Conservation (phyloP, 2,329 filamentous ascomycete genomes). For the Lecanicillium sp. region DNA sequence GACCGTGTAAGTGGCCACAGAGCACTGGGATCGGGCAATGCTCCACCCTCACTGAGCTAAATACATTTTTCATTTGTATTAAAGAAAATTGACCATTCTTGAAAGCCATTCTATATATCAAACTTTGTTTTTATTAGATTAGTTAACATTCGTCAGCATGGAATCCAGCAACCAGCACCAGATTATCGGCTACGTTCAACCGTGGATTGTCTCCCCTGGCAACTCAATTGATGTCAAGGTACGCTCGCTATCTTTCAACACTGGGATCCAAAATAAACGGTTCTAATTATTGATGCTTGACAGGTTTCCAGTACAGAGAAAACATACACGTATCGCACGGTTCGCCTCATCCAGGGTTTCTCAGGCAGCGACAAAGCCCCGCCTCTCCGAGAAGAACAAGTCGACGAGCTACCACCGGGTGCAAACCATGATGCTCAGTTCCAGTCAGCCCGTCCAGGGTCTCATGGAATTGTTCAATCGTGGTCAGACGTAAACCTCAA, state of each 20-base stretch:
- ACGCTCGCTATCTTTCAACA: too few species aligned
- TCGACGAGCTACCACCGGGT: too few species aligned
- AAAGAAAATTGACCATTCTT: too few species aligned
- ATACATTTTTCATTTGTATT: too few species aligned
- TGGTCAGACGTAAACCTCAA: not conserved
- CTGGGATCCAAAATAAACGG: too few species aligned
- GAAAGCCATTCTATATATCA: too few species aligned
- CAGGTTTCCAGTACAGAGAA: constrained; percentile 11
- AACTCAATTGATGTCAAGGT: constrained; percentile 15
- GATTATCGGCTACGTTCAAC: constrained; percentile 15
- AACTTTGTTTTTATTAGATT: too few species aligned
- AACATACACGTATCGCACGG: constrained; percentile 8
- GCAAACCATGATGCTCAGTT: not conserved
- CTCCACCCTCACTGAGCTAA: too few species aligned
- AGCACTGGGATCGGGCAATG: too few species aligned
- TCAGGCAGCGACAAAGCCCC: not conserved
- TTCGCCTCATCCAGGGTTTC: constrained; percentile 10
- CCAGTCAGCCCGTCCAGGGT: not conserved
- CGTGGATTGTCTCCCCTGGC: constrained; percentile 15
- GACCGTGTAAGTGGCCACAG: too few species aligned
- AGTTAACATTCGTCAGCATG: not conserved
- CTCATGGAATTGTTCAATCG: not conserved
- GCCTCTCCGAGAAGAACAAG: too few species aligned
- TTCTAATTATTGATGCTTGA: too few species aligned
- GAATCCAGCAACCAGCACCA: not conserved